Conservation (phyloP, 345 rosid species). For the Camelina sativa region DNA sequence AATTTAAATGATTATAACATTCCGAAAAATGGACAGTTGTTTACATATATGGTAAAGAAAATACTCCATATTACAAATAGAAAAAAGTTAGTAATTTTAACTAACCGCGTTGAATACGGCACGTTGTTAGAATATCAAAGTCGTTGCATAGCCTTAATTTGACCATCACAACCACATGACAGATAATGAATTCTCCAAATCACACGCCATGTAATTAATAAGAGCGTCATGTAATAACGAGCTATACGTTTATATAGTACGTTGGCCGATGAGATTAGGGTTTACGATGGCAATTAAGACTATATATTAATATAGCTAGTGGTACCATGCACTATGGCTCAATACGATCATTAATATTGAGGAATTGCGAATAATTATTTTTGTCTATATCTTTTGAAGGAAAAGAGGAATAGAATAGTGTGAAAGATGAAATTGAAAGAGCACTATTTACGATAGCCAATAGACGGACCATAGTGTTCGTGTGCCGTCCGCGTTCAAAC, state of each 20-base stretch:
- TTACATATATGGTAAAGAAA: background rate
- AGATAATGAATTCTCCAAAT: background rate
- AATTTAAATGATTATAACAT: background rate
- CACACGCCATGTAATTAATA: conserved; percentile 26
- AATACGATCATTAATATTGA: background rate
- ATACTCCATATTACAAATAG: background rate
- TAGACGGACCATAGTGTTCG: conserved; percentile 10
- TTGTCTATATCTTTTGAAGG: background rate
- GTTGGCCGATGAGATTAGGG: conserved; percentile 15
- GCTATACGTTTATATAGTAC: conserved; percentile 10
- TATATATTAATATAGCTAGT: background rate
- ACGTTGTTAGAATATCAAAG: conserved; percentile 13
- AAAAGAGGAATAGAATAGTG: conserved; percentile 24
- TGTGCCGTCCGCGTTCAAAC: conserved; percentile 36
- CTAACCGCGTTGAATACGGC: conserved; percentile 32
- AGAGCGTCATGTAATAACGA: background rate
- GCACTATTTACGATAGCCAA: conserved; percentile 25
- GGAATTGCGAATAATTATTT: background rate
- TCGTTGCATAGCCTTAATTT: conserved; percentile 20
- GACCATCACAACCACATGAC: conserved; percentile 29
- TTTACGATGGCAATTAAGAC: background rate
- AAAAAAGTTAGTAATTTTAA: background rate
- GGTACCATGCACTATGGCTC: conserved; percentile 2
- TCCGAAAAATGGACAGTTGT: background rate
- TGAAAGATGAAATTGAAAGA: conserved; percentile 25